Evolutionary conservation across 768 basidiomycete genomes (phyloP), one percentile per base, ranked within the genome.

Genomic region (Peribolospora kevripleyi): DNA sequence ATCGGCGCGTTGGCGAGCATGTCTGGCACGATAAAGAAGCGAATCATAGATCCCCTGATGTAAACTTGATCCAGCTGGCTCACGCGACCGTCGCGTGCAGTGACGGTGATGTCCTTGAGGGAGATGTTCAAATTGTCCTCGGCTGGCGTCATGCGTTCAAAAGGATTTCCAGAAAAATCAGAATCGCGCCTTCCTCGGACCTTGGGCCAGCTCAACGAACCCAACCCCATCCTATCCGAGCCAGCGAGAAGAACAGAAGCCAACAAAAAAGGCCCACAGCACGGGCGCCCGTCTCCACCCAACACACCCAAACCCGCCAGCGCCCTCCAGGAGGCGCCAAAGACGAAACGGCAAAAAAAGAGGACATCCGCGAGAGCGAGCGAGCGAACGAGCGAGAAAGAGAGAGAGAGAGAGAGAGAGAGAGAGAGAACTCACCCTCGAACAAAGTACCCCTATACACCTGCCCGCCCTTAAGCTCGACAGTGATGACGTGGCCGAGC

Each of bases 1-100:
- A 98, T 98, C 14, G 93, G 93, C 10, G 93, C 93, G 67, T 97
- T 97, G 67, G 95, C 84, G 61, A 98, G 73, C 84, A 98, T 95
- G 69, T 97, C 93, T 54, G 93, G 93, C 25, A 98, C 93, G 68
- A 97, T 95, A 71, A 97, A 91, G 74, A 93, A 97, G 60, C 93
- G 76, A 61, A 95, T 74, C 84, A 95, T 93, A 67, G 87, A 90
- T 56, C 93, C 93, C 62, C 93, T 75, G 62, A 98, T 98, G 70
- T 98, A 98, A 46, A 64, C 63, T 69, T 95, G 91, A 71, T 97
- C 93, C 52, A 98, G 75, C 67, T 98, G 93, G 9, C 93, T 93
- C 39, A 98, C 87, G 63, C 93, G 85, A 37, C 93, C 93, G 74
- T 98, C 93, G 53, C 93, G 79, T 54, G 84, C 86, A 10, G 93